Evolutionary conservation across 495 filamentous ascomycete species (phyloP).

Genomic region (Neurospora sp.): DNA sequence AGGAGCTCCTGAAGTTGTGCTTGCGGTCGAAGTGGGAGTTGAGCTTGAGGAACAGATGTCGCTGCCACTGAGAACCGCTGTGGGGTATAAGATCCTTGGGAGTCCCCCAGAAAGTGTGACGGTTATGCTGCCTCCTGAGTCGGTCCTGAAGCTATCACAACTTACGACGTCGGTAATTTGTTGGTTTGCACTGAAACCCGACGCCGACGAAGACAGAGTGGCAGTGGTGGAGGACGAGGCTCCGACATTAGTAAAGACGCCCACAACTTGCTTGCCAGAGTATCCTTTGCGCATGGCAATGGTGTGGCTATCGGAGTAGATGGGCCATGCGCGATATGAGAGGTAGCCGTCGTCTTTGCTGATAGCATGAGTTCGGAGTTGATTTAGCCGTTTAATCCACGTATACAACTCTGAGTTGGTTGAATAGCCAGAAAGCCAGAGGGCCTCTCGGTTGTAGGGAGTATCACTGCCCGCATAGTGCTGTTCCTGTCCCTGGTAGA

Average conservation of each 20-base stretch:
- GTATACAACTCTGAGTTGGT: constrained; percentile 50
- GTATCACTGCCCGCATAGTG: constrained; percentile 47
- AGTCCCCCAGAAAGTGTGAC: constrained; percentile 39
- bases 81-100: constrained; percentile 41
- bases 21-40: not conserved
- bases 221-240: constrained; percentile 35
- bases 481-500: constrained; percentile 59
- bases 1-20: not conserved
- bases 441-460: constrained; percentile 61
- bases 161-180: constrained; percentile 40
- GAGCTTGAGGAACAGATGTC: constrained; percentile 25
- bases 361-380: constrained; percentile 48
- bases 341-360: constrained; percentile 34
- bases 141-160: constrained; percentile 35
- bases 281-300: constrained; percentile 58
- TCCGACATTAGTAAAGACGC: constrained; percentile 52
- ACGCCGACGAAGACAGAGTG: constrained; percentile 30
- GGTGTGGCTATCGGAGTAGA: constrained; percentile 46
- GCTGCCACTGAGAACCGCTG: constrained; percentile 22
- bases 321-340: constrained; percentile 42
- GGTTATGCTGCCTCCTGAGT: constrained; percentile 33
- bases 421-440: constrained; percentile 59
- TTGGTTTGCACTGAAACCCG: constrained; percentile 29
- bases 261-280: constrained; percentile 44
- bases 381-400: constrained; percentile 42